Evolutionary conservation across 2,329 filamentous ascomycete genomes (phyloP).

Genomic region (Emmonsiellopsis sp.): DNA sequence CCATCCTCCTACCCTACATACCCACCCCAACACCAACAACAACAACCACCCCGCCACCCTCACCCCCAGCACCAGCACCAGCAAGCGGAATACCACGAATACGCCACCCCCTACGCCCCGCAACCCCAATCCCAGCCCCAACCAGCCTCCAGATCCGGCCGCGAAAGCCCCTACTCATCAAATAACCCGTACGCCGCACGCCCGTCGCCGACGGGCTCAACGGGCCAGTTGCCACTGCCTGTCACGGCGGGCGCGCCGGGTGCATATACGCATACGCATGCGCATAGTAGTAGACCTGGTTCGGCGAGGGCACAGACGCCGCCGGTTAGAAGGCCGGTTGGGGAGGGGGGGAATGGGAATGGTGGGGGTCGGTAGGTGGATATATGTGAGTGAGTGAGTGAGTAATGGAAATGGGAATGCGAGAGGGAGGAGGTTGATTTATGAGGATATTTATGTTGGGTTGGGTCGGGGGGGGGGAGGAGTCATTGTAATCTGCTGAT

Average conservation of each 20-base stretch:
- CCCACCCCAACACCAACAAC: neutral
- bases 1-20: too few relatives aligned
- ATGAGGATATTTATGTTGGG: neutral
- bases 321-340: conserved; percentile 4
- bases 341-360: too few relatives aligned
- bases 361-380: too few relatives aligned
- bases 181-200: neutral
- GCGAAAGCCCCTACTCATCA: neutral
- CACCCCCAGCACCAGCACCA: conserved; percentile 5
- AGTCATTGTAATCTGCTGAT: too few relatives aligned
- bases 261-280: neutral
- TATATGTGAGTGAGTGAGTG: neutral
- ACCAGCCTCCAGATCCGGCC: neutral
- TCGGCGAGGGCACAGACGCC: conserved; percentile 1
- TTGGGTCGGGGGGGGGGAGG: too few relatives aligned
- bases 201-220: neutral
- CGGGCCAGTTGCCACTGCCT: neutral
- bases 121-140: too few relatives aligned
- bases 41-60: conserved; percentile 10
- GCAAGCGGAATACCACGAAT: conserved; percentile 6
- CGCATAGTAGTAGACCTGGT: neutral
- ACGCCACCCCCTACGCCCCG: neutral
- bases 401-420: neutral
- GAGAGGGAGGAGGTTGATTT: neutral
- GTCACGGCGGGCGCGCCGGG: conserved; percentile 2